Conservation (phyloP, 2,329 filamentous ascomycete genomes). For the Aspergillus tubingensis region DNA sequence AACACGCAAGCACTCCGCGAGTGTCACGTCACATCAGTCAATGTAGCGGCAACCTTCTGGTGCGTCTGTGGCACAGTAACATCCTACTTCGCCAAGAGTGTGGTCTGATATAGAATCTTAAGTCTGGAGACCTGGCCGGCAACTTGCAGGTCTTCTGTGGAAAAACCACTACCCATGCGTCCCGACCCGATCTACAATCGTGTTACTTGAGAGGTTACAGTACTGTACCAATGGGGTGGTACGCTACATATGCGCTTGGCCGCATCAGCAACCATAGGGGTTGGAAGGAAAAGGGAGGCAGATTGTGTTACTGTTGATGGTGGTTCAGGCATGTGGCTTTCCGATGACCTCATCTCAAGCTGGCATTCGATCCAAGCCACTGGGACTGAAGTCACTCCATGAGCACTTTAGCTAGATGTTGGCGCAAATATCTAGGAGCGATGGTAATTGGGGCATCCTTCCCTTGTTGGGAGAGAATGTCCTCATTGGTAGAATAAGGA, state of each 20-base stretch:
- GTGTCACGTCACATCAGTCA: neutral
- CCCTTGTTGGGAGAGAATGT: neutral
- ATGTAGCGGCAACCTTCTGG: neutral
- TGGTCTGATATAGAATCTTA: neutral
- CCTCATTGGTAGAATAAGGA: neutral
- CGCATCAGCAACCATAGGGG: neutral
- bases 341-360: neutral
- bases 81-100: neutral
- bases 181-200: neutral
- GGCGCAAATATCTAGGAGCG: neutral
- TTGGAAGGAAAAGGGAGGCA: too few species aligned
- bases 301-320: neutral
- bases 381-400: neutral
- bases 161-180: neutral
- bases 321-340: neutral
- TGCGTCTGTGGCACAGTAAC: neutral
- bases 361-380: neutral
- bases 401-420: neutral
- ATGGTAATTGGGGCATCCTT: neutral
- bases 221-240: neutral
- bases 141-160: neutral
- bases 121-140: neutral
- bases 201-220: too few species aligned
- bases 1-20: neutral
- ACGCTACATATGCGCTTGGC: neutral